Base-by-base conservation (phyloP, 352 stramenopile species). In the Phytophthora pini region DNA sequence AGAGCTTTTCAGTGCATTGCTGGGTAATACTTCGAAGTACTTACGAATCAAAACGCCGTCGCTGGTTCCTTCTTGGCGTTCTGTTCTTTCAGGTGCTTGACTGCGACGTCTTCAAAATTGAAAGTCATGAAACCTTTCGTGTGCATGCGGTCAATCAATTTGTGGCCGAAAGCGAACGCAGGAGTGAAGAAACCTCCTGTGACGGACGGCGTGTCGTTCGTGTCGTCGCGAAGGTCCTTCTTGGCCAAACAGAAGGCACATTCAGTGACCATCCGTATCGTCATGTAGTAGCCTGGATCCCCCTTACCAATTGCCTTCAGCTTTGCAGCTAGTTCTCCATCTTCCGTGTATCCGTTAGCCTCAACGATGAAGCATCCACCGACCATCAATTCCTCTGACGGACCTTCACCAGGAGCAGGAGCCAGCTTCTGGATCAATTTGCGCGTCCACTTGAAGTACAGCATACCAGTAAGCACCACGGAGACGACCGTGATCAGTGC, bases 341-440 rank as follows among this genome's bases (percentile, higher is more conserved):
- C 44, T 12, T 75, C 65, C 3, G 69, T 70, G 49, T 76, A 82
- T 10, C 59, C 77, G n/a, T 82, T 73, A 10, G 65, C 64, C 13
- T 81, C 64, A 5, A 92, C 61, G 24, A 78, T 76, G 22, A 92
- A 80, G 48, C 78, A 89, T 22, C 88, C 90, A 20, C 87, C 76
- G 10, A 76, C 34, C 80, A 96, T 88, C 11, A 75, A 51, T 32
- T 88, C 69, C 39, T 90, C 73, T 8, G 74, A 79, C 2, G 90
- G 89, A 1, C 91, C 93, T 61, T 89, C 54, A 34, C 88, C 89
- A 5, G 88, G 68, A 59, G 70, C 70, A 7, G 90, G 87, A 9
- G 88, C 61, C 17, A 94, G 24, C 54, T 78, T 80, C 34, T 77
- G 73, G 26, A 95, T 39, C 5, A 95, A 56, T 40, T 70, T 65